Evolutionary conservation across 805 yeast genomes (phyloP), one percentile per base, ranked within the genome.

Genomic region (Suhomyces sp.): DNA sequence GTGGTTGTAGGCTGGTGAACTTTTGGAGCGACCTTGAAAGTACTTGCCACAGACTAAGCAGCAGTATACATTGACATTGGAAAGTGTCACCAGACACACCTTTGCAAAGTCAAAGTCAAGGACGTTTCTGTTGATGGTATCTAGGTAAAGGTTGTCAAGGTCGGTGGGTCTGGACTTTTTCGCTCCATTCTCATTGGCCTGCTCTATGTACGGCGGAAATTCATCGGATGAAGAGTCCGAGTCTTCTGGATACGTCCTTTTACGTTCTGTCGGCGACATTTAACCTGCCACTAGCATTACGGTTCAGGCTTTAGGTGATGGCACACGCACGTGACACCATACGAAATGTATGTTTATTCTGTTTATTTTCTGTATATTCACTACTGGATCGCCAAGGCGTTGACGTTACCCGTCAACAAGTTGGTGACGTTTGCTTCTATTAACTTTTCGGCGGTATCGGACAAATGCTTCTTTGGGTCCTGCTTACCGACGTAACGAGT

Each of bases 401-500:
- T 92, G 42, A 94, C 92, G 70, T 88, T 88, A 48, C 97, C 89
- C 13, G 97, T 89, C 65, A 92, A 77, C 57, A 93, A 81, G 33
- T 96, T 84, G 10, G 90, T 90, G 47, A 94, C 86, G 67, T 94
- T 96, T 50, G 90, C 94, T 71, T 94, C 99, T 62, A 96, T 83
- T 49, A 90, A 78, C 55, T 79, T 77, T 59, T 90, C 96, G 9
- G 97, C 96, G 10, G 96, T 88, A 57, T 90, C 97, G 47, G 87
- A 81, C 63, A 94, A 78, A 76, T 94, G 99, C 76, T 93, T 94
- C 84, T 96, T 94, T 42, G 99, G 99, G 71, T 94, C 99, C 73
- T 93, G 97, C 69, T 90, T 92, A 62, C 99, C 99, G 36, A 94
- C 97, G 66, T 93, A 96, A 68, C 99, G 85, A 6, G 97, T 93